Base-by-base conservation (phyloP, 306 rosid species). In the Gastrolobium villosum region DNA sequence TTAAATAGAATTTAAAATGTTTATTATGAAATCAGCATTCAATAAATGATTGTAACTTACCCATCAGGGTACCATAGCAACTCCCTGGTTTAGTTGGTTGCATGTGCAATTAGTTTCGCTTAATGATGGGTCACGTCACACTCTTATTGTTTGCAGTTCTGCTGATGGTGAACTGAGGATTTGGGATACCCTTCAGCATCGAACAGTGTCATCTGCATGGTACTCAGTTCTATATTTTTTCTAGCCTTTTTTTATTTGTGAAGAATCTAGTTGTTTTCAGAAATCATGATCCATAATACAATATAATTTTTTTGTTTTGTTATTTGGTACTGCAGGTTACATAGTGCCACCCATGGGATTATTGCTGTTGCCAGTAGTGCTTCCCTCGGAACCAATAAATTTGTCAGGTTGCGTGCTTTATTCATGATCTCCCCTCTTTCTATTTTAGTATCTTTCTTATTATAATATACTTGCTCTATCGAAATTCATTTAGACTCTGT, bases 301-400 rank as follows among this genome's bases (percentile, higher is more conserved):
- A 11, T 15, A 6, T 54, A 15, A 20, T 20, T 0, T 20, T 0
- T 20, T 0, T 20, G 1, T 20, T 20, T 20, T 20, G 26, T 20
- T 20, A 20, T 31, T 41, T 57, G 48, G 53, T 57, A 32, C 63
- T 82, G 66, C 82, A 94, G 97, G 91, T 83, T 85, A 82, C 98
- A 95, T 70, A 89, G 96, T 83, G 99, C 98, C 0, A 87, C 97
- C 0, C 96, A 95, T 55, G 98, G 98, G 68, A 87, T 95, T 80
- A 70, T 83, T 82, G 79, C 90, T 31, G 88, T 95, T 72, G 85
- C 94, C 32, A 67, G 88, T 65, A 84, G 89, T 84, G 70, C 88
- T 82, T 85, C 83, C 1, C 85, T 92, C 20, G 96, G 94, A 74
- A 31, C 75, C 65, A 84, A 95, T 81, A 92, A 79, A 81, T 84